Percentiles rank a stretch among this genome's conserved stretches.
Conservation (phyloP, 139 green algal species). For the Coelastrella sp. region DNA sequence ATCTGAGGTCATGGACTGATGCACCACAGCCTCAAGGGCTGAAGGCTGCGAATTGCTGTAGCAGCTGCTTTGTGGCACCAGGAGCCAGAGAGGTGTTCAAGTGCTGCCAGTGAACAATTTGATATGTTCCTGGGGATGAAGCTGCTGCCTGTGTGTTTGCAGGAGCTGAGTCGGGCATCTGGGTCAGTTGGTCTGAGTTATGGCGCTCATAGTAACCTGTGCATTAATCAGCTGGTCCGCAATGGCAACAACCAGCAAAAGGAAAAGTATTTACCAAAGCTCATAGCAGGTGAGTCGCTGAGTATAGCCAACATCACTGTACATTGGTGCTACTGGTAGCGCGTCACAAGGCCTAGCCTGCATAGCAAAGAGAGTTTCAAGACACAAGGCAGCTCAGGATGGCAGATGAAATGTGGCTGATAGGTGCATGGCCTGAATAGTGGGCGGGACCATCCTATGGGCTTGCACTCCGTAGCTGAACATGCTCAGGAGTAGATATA, state of each 20-base stretch:
- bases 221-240: constrained; percentile 93
- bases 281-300: constrained; percentile 68
- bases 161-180: constrained; percentile 87
- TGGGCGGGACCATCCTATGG: too few species aligned
- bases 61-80: too few species aligned
- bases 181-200: constrained; percentile 90
- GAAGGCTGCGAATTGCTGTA: background rate
- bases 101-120: background rate
- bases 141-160: background rate
- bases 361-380: too few species aligned
- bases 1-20: background rate
- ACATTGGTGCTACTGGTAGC: too few species aligned
- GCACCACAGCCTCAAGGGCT: background rate
- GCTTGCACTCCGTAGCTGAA: too few species aligned
- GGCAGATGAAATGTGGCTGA: too few species aligned
- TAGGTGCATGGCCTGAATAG: too few species aligned
- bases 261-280: constrained; percentile 79
- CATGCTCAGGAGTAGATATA: too few species aligned
- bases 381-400: too few species aligned
- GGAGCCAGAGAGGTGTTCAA: too few species aligned
- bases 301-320: too few species aligned
- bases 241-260: constrained; percentile 81
- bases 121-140: background rate
- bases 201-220: constrained; percentile 95
- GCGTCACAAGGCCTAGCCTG: too few species aligned